Percentiles rank a stretch among this genome's conserved stretches.
phyloP scores from a whole-genome alignment of 108 stramenopile genomes.

The Pseudonitzschia pungens region DNA sequence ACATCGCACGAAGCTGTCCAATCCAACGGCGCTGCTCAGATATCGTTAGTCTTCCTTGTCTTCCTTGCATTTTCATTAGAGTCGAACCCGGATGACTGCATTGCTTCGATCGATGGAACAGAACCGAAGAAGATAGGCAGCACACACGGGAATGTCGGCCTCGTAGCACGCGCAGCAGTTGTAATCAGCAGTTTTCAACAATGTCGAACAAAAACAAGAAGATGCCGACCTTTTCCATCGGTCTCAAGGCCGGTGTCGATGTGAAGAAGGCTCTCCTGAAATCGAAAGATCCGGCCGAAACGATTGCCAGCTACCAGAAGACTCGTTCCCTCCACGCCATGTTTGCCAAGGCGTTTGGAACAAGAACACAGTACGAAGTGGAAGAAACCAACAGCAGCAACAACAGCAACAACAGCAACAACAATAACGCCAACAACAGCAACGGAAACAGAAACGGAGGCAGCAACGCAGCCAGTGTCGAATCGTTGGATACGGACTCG shows the following conservation, averaged over 20 bases:
- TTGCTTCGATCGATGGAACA: too few relatives aligned
- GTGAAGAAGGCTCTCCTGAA: slow-evolving; percentile 31
- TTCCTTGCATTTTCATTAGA: too few relatives aligned
- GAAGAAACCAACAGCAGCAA: neutral
- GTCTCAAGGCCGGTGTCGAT: slow-evolving; percentile 20
- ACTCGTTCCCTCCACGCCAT: slow-evolving; percentile 71
- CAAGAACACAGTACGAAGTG: slow-evolving; percentile 42
- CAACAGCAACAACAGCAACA: neutral
- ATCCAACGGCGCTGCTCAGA: too few relatives aligned
- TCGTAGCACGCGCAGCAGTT: too few relatives aligned
- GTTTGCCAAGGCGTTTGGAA: slow-evolving; percentile 79
- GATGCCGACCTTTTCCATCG: slow-evolving; percentile 27
- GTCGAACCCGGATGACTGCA: too few relatives aligned
- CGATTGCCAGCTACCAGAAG: slow-evolving; percentile 72
- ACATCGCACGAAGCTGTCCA: too few relatives aligned
- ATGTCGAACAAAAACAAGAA: slow-evolving; percentile 22
- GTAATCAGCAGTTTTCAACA: neutral
- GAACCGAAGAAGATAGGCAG: too few relatives aligned
- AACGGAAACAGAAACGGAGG: neutral
- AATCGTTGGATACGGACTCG: slow-evolving; percentile 77
- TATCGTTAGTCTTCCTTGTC: too few relatives aligned
- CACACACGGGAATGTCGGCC: too few relatives aligned
- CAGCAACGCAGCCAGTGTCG: slow-evolving; percentile 22
- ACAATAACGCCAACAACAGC: too few relatives aligned
- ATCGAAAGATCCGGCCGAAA: slow-evolving; percentile 42